Conservation (phyloP, 768 basidiomycete species). For the Mycena kentingensis region DNA sequence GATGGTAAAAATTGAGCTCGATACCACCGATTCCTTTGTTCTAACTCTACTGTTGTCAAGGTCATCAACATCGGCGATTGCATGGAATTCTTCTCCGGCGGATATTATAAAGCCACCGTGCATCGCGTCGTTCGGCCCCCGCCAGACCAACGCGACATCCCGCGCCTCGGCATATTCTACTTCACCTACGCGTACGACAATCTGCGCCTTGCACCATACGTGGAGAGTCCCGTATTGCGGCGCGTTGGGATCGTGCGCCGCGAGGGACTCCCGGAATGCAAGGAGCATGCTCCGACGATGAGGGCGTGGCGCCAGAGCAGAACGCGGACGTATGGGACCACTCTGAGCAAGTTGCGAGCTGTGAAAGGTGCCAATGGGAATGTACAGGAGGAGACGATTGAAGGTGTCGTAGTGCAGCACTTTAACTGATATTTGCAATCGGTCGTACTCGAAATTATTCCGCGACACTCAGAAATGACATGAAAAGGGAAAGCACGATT, state of each 20-base stretch:
- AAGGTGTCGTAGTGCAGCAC: not conserved
- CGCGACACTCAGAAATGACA: no score
- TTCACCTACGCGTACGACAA: not conserved
- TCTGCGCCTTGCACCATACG: not conserved
- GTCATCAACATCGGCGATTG: slow-evolving; percentile 45
- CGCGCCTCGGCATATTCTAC: not conserved
- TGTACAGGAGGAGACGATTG: not conserved
- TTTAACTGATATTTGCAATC: no score
- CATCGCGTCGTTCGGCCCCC: not conserved
- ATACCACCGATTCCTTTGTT: no score
- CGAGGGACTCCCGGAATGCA: not conserved
- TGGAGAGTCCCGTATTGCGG: not conserved
- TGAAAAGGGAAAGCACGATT: no score
- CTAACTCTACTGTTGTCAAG: slow-evolving; percentile 24
- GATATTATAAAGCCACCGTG: slow-evolving; percentile 12
- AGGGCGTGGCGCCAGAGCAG: not conserved
- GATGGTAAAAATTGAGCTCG: slow-evolving; percentile 35
- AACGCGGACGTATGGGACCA: not conserved
- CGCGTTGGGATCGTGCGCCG: not conserved
- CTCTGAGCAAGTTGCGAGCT: not conserved
- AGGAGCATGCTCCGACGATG: not conserved
- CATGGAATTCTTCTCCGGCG: slow-evolving; percentile 47
- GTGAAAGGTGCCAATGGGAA: not conserved
- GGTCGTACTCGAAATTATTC: no score
- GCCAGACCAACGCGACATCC: not conserved